phyloP scores from a whole-genome alignment of 768 basidiomycete genomes.

The Boletus subparvulus region DNA sequence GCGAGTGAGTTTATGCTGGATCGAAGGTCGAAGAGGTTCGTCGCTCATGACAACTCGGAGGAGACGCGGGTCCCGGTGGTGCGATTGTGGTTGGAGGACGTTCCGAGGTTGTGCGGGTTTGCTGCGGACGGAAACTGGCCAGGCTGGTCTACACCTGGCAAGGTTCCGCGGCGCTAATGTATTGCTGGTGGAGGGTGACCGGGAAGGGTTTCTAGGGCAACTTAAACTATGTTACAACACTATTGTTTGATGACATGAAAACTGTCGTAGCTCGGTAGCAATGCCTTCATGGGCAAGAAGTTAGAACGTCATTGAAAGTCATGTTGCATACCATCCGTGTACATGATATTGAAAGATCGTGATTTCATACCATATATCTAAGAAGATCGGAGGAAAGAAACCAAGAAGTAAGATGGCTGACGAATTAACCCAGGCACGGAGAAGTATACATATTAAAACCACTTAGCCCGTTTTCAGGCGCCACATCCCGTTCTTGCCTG shows the following conservation, averaged over 20 bases:
- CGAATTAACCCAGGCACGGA: not conserved
- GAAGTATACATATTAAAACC: not conserved
- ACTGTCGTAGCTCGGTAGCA: not conserved
- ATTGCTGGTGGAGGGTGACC: not conserved
- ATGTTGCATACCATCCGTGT: not conserved
- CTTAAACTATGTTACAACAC: not conserved
- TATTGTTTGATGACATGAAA: not conserved
- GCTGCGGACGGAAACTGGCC: conserved; percentile 22
- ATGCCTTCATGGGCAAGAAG: not conserved
- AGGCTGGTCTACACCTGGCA: conserved; percentile 20
- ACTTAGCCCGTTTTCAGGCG: conserved; percentile 54
- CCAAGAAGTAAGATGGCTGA: not conserved
- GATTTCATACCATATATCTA: not conserved
- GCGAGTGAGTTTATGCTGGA: conserved; percentile 27
- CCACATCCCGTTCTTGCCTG: conserved; percentile 60
- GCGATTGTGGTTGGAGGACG: conserved; percentile 19
- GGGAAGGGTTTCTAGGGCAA: not conserved
- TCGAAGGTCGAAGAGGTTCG: conserved; percentile 20
- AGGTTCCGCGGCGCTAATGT: not conserved
- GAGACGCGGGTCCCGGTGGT: conserved; percentile 12
- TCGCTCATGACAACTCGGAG: not conserved
- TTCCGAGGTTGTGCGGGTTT: conserved; percentile 23
- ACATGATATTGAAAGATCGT: not conserved
- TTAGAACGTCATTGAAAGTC: not conserved
- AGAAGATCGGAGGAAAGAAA: not conserved